phyloP scores from a whole-genome alignment of 2,329 filamentous ascomycete species.

The Pseudogymnoascus sp. region DNA sequence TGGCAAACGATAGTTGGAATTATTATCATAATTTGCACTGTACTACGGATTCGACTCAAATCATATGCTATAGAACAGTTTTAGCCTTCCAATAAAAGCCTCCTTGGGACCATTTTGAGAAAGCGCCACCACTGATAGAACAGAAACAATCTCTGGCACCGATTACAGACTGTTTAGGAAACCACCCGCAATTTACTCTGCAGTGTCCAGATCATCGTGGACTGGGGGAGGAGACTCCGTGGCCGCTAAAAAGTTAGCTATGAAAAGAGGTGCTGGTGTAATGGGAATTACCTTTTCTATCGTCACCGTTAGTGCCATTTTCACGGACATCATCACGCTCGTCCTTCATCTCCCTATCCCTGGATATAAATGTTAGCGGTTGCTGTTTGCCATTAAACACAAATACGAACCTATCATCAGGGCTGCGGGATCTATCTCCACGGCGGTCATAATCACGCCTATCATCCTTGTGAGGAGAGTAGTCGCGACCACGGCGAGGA shows the following conservation, averaged over 20 bases:
- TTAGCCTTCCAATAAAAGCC: neutral
- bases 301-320: slow-evolving; percentile 74
- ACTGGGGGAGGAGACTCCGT: slow-evolving; percentile 72
- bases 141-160: neutral
- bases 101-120: neutral
- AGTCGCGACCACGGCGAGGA: slow-evolving; percentile 54
- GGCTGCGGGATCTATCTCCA: slow-evolving; percentile 68
- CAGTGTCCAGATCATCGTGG: slow-evolving; percentile 93
- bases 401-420: slow-evolving; percentile 47
- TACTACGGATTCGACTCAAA: neutral
- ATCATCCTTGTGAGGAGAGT: slow-evolving; percentile 83
- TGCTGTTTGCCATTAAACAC: neutral
- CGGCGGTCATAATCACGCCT: slow-evolving; percentile 68
- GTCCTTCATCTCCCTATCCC: slow-evolving; percentile 42
- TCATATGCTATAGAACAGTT: neutral
- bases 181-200: slow-evolving; percentile 50
- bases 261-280: neutral
- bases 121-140: neutral
- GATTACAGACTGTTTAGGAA: neutral
- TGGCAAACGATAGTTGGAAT: neutral
- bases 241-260: slow-evolving; percentile 30
- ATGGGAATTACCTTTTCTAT: slow-evolving; percentile 68
- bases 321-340: slow-evolving; percentile 63
- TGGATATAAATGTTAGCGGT: slow-evolving; percentile 15
- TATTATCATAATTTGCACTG: slow-evolving; percentile 5